Evolutionary conservation across 2,329 filamentous ascomycete species (phyloP), one percentile per base, ranked within the genome.

Genomic region (Didymella lethalis): DNA sequence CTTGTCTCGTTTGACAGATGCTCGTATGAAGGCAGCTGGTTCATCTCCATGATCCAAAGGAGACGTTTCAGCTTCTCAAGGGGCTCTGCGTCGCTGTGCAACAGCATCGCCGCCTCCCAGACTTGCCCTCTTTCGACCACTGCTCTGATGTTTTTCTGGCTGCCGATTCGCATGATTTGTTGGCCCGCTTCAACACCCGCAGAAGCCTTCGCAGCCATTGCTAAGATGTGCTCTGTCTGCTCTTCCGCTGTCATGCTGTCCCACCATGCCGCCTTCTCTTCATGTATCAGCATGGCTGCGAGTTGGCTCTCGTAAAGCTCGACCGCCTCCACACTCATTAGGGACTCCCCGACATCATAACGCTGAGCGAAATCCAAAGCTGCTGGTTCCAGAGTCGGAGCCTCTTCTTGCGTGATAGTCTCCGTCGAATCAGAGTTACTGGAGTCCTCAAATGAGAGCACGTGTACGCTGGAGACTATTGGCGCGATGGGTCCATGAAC

Each of bases 1-100:
- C 52, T 66, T 0, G 70, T 71, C 7, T 74, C 70, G 38, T 62
- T 66, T 0, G 47, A 51, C n/a, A 74, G 46, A 48, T 65, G 52
- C 6, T 62, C 44, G 36, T 72, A 74, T 4, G 29, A 48, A 2
- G 71, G 71, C 5, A 74, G 23, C 16, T 72, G 60, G 7, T 71
- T 54, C 29, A 46, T 20, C 7, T 63, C 52, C 61, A 74, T 64
- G 6, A 62, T 32, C 26, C 48, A 40, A 7, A 73, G 31, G 6
- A 72, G 18, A 8, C 59, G 44, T 26, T 65, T 58, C 20, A 72
- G 29, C 2, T 54, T 60, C 46, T 58, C 57, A 8, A 73, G 51
- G 2, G 70, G 65, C 12, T 71, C 45, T 16, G 52, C 57, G 23
- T 64, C 46, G 1, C 57, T 31, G 8, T 48, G 52, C 10, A 71